These are phyloP conservation scores for Penicillium cosmopolitanum DNA, from an alignment of 495 filamentous ascomycete species.

Conservation along the genomic window DNA sequence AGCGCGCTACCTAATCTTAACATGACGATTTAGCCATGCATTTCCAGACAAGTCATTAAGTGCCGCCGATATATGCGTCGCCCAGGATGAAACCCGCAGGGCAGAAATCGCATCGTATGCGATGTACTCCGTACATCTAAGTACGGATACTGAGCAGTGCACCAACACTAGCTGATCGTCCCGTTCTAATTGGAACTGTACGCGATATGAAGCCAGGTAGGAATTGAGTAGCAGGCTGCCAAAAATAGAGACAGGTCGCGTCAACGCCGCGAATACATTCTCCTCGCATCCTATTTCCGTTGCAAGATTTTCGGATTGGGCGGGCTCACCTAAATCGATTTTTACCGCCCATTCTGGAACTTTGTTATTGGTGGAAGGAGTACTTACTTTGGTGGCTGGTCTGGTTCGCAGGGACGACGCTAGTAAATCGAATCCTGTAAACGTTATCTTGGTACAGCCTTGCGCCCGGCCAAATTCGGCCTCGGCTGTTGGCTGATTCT, in stretches of 20 bases:
- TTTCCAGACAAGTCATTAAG: neutral
- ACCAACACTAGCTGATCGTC: neutral
- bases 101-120: neutral
- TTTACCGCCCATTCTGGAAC: neutral
- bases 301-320: neutral
- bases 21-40: neutral
- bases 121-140: neutral
- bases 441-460: neutral
- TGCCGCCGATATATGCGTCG: neutral
- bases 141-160: neutral
- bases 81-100: neutral
- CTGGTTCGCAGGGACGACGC: neutral
- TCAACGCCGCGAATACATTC: neutral
- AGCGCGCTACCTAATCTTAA: conserved; percentile 13
- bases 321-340: neutral
- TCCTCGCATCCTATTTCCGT: neutral
- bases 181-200: too few relatives aligned
- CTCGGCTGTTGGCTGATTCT: neutral
- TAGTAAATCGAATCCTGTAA: neutral
- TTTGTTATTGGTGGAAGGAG: neutral
- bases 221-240: too few relatives aligned
- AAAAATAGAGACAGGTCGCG: too few relatives aligned
- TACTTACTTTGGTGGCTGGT: neutral
- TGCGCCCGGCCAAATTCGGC: neutral
- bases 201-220: too few relatives aligned